A percentile compares a stretch with the other conserved stretches of the same genome.
These are phyloP conservation scores for Hericium coralloides DNA, from an alignment of 768 basidiomycete species.

Conservation along the genomic window DNA sequence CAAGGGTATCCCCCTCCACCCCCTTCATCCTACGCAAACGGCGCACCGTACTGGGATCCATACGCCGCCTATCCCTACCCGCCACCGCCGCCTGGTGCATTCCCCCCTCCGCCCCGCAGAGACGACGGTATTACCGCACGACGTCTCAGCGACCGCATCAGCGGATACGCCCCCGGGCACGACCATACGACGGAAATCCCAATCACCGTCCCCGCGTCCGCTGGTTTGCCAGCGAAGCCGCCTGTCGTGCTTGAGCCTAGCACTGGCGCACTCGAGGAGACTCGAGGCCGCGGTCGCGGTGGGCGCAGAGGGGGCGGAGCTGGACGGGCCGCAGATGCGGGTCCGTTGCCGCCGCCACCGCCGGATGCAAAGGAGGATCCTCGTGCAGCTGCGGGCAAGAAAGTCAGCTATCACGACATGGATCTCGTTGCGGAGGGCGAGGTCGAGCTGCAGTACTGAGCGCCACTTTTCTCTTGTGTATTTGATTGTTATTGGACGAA, in stretches of 20 bases:
- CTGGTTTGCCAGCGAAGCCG: constrained; percentile 78
- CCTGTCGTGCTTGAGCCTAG: constrained; percentile 34
- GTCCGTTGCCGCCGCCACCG: constrained; percentile 69
- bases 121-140: constrained; percentile 52
- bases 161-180: constrained; percentile 56
- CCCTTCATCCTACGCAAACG: constrained; percentile 28
- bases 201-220: constrained; percentile 43
- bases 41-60: constrained; percentile 35
- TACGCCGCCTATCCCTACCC: constrained; percentile 26
- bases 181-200: constrained; percentile 32
- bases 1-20: constrained; percentile 29
- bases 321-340: constrained; percentile 23
- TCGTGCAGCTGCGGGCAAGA: constrained; percentile 77
- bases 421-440: constrained; percentile 78
- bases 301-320: constrained; percentile 29
- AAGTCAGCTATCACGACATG: constrained; percentile 94
- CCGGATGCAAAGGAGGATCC: constrained; percentile 91
- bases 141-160: constrained; percentile 72
- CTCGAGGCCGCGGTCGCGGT: constrained; percentile 23
- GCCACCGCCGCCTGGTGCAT: constrained; percentile 27
- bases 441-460: constrained; percentile 32
- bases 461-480: neutral
- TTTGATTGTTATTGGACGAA: neutral
- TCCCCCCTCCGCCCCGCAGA: constrained; percentile 35
- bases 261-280: constrained; percentile 38